A percentile compares a stretch with the other conserved stretches of the same genome.
These are phyloP conservation scores for Eremomyces bilateralis DNA, from an alignment of 495 filamentous ascomycete genomes.

Conservation along the genomic window DNA sequence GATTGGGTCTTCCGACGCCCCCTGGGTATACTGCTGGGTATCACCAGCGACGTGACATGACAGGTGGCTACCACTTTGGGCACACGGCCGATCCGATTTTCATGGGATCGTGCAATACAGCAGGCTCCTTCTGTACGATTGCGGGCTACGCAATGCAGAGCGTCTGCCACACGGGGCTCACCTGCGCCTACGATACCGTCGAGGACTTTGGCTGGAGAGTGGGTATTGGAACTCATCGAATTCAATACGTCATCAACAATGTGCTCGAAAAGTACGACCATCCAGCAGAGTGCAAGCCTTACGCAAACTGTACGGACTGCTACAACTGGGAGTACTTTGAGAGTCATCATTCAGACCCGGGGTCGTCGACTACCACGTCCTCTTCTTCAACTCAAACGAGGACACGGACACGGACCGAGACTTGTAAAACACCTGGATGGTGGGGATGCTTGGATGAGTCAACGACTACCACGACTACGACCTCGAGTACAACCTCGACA, in stretches of 20 bases:
- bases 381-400: too few relatives aligned
- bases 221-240: constrained; percentile 65
- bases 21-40: constrained; percentile 48
- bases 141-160: constrained; percentile 91
- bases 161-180: constrained; percentile 65
- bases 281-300: constrained; percentile 52
- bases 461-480: constrained; percentile 15
- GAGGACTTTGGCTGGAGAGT: constrained; percentile 77
- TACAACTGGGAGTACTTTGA: constrained; percentile 83
- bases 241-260: constrained; percentile 62
- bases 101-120: constrained; percentile 82
- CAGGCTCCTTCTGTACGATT: constrained; percentile 67
- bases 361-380: constrained; percentile 18
- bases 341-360: constrained; percentile 61
- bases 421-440: constrained; percentile 77
- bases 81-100: constrained; percentile 91
- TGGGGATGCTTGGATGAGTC: constrained; percentile 48
- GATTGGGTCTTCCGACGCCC: constrained; percentile 70
- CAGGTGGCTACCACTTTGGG: constrained; percentile 79
- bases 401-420: constrained; percentile 47
- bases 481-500: constrained; percentile 23
- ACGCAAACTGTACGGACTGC: constrained; percentile 70
- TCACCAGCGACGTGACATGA: constrained; percentile 46
- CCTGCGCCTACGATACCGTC: constrained; percentile 84
- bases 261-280: constrained; percentile 63